Evolutionary conservation across 495 filamentous ascomycete species (phyloP).

Genomic region (Trichocladium uniseriatum): DNA sequence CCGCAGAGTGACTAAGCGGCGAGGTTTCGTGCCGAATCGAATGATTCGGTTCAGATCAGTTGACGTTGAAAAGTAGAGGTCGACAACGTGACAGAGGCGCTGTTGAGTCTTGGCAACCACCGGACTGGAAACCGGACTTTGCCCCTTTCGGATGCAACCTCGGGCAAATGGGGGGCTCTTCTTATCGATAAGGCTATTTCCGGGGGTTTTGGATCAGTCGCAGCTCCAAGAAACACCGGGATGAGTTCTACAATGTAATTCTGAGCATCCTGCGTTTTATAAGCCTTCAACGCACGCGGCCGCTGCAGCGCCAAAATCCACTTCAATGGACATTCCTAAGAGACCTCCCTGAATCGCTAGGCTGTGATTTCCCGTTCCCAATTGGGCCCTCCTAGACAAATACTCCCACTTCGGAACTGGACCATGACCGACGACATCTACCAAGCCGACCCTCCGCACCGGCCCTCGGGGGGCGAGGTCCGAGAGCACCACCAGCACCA

Average conservation of each 20-base stretch:
- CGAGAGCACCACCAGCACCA: background rate
- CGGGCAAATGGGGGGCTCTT: slow-evolving; percentile 13
- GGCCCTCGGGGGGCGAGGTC: background rate
- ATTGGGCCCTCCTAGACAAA: background rate
- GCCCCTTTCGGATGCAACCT: slow-evolving; percentile 5
- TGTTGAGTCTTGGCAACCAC: no score
- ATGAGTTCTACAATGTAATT: slow-evolving; percentile 35
- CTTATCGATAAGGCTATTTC: slow-evolving; percentile 18
- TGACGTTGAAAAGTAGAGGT: no score
- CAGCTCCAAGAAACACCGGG: slow-evolving; percentile 17
- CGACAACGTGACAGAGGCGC: background rate
- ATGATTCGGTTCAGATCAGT: no score
- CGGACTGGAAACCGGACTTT: background rate
- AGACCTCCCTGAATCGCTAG: slow-evolving; percentile 8
- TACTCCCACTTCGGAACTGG: background rate
- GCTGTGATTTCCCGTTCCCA: background rate
- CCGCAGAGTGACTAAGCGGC: no score
- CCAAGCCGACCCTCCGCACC: slow-evolving; percentile 22
- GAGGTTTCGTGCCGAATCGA: no score
- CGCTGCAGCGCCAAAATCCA: slow-evolving; percentile 8
- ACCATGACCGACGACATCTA: slow-evolving; percentile 24
- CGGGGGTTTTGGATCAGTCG: slow-evolving; percentile 6
- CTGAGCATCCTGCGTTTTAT: slow-evolving; percentile 27
- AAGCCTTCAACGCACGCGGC: slow-evolving; percentile 15
- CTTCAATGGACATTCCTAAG: slow-evolving; percentile 16